A percentile compares a stretch with the other conserved stretches of the same genome.
phyloP scores from a whole-genome alignment of 2,329 filamentous ascomycete species.

The Colletotrichum sp. region DNA sequence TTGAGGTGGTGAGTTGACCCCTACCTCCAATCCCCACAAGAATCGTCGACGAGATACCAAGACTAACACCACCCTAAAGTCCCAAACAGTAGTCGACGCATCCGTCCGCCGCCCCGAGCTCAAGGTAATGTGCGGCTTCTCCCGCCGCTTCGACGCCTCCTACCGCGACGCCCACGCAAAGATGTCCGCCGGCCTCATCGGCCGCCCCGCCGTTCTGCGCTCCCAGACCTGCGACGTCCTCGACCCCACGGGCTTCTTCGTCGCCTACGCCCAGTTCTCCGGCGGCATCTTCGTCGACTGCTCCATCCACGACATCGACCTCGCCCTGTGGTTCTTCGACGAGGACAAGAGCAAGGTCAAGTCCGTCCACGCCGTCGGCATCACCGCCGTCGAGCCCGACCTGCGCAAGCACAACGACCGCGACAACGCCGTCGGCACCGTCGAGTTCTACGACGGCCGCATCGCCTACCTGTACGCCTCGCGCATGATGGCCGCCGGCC shows the following conservation, averaged over 20 bases:
- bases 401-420: conserved; percentile 34
- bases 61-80: conserved; percentile 39
- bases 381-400: conserved; percentile 35
- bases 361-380: conserved; percentile 33
- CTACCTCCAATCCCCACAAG: neutral
- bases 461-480: conserved; percentile 69
- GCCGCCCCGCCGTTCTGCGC: conserved; percentile 63
- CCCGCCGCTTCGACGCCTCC: conserved; percentile 62
- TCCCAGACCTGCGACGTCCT: conserved; percentile 72
- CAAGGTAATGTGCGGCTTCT: conserved; percentile 61
- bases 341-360: conserved; percentile 32
- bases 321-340: conserved; percentile 38
- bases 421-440: conserved; percentile 51
- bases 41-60: neutral
- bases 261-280: conserved; percentile 67
- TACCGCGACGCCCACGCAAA: conserved; percentile 65
- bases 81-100: conserved; percentile 63
- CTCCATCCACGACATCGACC: conserved; percentile 69
- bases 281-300: conserved; percentile 76
- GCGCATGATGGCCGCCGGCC: conserved; percentile 72
- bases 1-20: conserved; percentile 56
- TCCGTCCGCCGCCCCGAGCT: conserved; percentile 59
- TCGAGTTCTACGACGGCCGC: conserved; percentile 67
- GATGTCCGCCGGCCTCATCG: conserved; percentile 60
- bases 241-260: conserved; percentile 70